These are phyloP conservation scores for Hypholoma fasciculare DNA, from an alignment of 768 basidiomycete species.

Conservation along the genomic window DNA sequence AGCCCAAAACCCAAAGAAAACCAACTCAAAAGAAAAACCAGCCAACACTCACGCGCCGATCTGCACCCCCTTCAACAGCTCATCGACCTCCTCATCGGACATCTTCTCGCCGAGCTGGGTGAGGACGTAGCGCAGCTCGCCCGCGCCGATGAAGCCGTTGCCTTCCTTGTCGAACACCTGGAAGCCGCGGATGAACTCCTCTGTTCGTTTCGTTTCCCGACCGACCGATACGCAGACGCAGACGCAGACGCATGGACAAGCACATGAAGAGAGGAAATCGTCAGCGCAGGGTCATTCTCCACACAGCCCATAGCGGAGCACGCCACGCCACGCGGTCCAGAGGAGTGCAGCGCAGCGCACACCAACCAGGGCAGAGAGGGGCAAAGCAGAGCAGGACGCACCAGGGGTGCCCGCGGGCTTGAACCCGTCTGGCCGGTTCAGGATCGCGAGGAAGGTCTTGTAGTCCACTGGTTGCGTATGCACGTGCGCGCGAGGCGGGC, in stretches of 20 bases:
- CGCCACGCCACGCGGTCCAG: no score
- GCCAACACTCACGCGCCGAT: conserved; percentile 73
- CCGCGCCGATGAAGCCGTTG: conserved; percentile 89
- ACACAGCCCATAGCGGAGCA: no score
- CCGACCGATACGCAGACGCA: no score
- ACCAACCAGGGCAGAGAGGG: no score
- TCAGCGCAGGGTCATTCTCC: no score
- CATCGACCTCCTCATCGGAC: conserved; percentile 96
- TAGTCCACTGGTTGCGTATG: conserved; percentile 69
- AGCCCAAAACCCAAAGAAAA: no score
- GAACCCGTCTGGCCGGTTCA: conserved; percentile 95
- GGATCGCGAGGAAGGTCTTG: conserved; percentile 85
- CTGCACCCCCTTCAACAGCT: conserved; percentile 94
- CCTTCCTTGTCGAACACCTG: conserved; percentile 98
- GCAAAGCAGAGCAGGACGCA: conserved; percentile 35
- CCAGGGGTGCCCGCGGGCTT: conserved; percentile 96
- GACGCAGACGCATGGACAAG: no score
- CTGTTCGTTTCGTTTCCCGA: conserved; percentile 35
- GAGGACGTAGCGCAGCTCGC: conserved; percentile 89
- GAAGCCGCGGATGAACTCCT: conserved; percentile 99
- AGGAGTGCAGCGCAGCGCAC: no score
- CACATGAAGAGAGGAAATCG: no score
- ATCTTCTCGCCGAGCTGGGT: conserved; percentile 99
- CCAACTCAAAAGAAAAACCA: no score
- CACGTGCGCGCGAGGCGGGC: no score